Conservation (phyloP, 1,284 basidiomycete genomes). For the Paramarasmius palmivorus region DNA sequence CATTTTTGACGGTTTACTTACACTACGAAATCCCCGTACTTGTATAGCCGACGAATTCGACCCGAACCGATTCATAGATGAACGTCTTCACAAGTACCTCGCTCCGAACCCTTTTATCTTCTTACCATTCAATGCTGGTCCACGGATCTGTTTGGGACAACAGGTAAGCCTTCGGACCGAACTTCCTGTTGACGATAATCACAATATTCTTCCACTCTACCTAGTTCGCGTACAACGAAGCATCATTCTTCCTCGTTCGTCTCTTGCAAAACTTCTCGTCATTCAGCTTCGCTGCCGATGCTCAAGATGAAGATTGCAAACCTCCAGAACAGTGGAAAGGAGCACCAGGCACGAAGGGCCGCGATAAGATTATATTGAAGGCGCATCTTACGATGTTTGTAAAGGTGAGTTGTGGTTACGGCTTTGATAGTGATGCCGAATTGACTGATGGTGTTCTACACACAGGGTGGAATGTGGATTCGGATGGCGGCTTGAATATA, state of each 20-base stretch:
- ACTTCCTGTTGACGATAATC: no score
- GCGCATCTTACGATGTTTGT: slow-evolving; percentile 44
- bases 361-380: slow-evolving; percentile 37
- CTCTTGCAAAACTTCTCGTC: slow-evolving; percentile 46
- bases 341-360: slow-evolving; percentile 30
- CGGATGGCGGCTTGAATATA: slow-evolving; percentile 23
- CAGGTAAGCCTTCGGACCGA: slow-evolving; percentile 31
- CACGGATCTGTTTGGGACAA: slow-evolving; percentile 61
- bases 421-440: neutral
- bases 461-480: slow-evolving; percentile 32
- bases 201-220: neutral
- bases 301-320: slow-evolving; percentile 33
- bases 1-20: no score
- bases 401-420: slow-evolving; percentile 24
- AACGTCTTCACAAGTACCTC: slow-evolving; percentile 48
- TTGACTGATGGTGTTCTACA: neutral
- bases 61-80: slow-evolving; percentile 60
- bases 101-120: slow-evolving; percentile 60
- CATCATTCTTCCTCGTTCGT: slow-evolving; percentile 40
- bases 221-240: slow-evolving; percentile 42
- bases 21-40: no score
- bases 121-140: slow-evolving; percentile 60
- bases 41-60: slow-evolving; percentile 50
- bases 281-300: slow-evolving; percentile 43
- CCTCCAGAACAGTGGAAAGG: slow-evolving; percentile 35